phyloP scores from a whole-genome alignment of 208 protist species.

The Crithidia mellificae region DNA sequence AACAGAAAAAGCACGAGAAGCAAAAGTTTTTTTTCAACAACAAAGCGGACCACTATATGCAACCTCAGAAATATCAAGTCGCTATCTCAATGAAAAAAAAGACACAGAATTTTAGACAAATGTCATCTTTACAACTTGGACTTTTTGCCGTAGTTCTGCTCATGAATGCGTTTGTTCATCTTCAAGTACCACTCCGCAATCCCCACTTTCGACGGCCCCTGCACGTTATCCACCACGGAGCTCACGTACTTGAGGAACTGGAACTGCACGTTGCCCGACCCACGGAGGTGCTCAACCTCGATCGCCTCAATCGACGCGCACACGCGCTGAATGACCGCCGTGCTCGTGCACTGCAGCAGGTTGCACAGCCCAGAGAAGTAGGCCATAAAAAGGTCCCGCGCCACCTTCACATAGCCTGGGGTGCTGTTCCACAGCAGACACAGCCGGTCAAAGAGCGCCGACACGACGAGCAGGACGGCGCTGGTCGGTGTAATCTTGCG shows the following conservation, averaged over 20 bases:
- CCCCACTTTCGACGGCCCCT: conserved; percentile 59
- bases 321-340: conserved; percentile 70
- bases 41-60: too few species aligned
- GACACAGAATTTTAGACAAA: too few species aligned
- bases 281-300: conserved; percentile 69
- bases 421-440: conserved; percentile 64
- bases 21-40: too few species aligned
- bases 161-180: conserved; percentile 46
- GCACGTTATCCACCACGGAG: conserved; percentile 50
- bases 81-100: too few species aligned
- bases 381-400: conserved; percentile 55
- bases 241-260: conserved; percentile 77
- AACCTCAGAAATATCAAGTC: too few species aligned
- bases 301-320: conserved; percentile 84
- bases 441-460: conserved; percentile 74
- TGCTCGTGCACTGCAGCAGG: conserved; percentile 69
- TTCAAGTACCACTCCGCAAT: conserved; percentile 82
- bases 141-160: conserved; percentile 34
- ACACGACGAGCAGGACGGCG: conserved; percentile 74
- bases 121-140: conserved; percentile 40
- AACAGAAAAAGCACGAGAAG: too few species aligned
- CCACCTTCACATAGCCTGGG: conserved; percentile 29
- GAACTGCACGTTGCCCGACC: conserved; percentile 44
- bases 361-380: conserved; percentile 83
- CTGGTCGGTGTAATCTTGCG: conserved; percentile 57